Percentiles rank a stretch among this genome's conserved stretches.
phyloP scores from a whole-genome alignment of 768 basidiomycete genomes.

The Naematelia encephala region DNA sequence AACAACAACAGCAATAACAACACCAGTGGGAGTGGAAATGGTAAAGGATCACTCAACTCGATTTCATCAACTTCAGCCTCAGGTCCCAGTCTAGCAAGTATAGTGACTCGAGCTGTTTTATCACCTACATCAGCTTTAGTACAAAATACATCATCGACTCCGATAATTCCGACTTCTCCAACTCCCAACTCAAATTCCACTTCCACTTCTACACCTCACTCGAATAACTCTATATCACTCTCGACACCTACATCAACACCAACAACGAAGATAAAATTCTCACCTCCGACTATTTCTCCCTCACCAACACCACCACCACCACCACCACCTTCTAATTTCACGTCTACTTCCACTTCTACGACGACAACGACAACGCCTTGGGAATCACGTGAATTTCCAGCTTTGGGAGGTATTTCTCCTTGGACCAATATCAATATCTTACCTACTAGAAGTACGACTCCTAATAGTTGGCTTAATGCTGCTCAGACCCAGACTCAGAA shows the following conservation, averaged over 20 bases:
- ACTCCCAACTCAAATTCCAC: conserved; percentile 8
- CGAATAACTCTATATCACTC: too few relatives aligned
- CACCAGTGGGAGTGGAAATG: background rate
- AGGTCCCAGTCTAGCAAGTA: conserved; percentile 47
- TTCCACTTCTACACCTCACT: conserved; percentile 10
- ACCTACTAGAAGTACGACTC: background rate
- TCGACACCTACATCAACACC: too few relatives aligned
- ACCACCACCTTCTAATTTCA: conserved; percentile 7
- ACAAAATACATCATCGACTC: background rate
- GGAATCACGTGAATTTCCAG: background rate
- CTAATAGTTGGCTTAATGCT: background rate
- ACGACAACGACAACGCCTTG: too few relatives aligned
- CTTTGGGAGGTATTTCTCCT: background rate
- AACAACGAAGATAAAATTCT: too few relatives aligned
- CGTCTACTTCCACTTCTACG: conserved; percentile 13
- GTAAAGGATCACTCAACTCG: background rate
- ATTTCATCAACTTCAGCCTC: background rate
- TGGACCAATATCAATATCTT: background rate
- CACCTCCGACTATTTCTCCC: too few relatives aligned
- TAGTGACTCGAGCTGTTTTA: conserved; percentile 48
- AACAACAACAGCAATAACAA: conserved; percentile 3
- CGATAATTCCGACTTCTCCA: conserved; percentile 5
- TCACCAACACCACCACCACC: too few relatives aligned
- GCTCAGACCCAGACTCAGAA: too few relatives aligned
- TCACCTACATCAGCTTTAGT: conserved; percentile 26